These are phyloP conservation scores for Oryza glaberrima DNA, from an alignment of 176 grass and related monocot genomes.

Conservation along the genomic window DNA sequence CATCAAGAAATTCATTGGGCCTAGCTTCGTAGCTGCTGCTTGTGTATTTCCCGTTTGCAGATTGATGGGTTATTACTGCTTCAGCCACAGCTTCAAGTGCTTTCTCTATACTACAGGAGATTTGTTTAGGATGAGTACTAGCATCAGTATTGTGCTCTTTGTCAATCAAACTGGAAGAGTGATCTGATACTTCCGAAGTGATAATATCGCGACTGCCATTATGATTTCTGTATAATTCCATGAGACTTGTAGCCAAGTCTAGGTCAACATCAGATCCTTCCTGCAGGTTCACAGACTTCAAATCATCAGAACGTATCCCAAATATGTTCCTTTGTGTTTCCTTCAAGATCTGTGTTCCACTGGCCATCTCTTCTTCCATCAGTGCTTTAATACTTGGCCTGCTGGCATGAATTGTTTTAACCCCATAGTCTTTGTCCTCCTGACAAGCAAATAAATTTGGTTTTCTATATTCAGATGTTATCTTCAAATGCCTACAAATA, in stretches of 20 bases:
- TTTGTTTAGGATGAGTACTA: slow-evolving; percentile 32
- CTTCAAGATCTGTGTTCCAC: slow-evolving; percentile 47
- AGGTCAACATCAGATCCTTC: slow-evolving; percentile 64
- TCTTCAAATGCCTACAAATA: slow-evolving; percentile 20
- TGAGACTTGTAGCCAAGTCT: slow-evolving; percentile 62
- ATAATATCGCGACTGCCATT: slow-evolving; percentile 43
- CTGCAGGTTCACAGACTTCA: slow-evolving; percentile 43
- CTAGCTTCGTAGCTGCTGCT: slow-evolving; percentile 36
- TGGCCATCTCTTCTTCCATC: slow-evolving; percentile 90
- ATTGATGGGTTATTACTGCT: slow-evolving; percentile 63
- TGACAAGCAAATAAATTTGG: slow-evolving; percentile 33
- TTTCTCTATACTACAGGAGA: slow-evolving; percentile 56
- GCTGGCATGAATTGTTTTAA: slow-evolving; percentile 39
- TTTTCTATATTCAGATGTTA: slow-evolving; percentile 1
- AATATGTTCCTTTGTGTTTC: slow-evolving; percentile 48
- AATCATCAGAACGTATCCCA: slow-evolving; percentile 42
- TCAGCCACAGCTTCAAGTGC: slow-evolving; percentile 70
- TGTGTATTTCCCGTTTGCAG: slow-evolving; percentile 41
- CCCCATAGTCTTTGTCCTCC: slow-evolving; percentile 39
- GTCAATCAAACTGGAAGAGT: slow-evolving; percentile 27
- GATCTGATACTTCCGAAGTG: slow-evolving; percentile 29
- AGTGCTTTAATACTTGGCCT: slow-evolving; percentile 83
- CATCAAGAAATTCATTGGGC: slow-evolving; percentile 62
- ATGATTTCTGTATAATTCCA: slow-evolving; percentile 59
- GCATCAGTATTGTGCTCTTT: slow-evolving; percentile 40